A percentile compares a stretch with the other conserved stretches of the same genome.
Evolutionary conservation across 2,329 filamentous ascomycete genomes (phyloP).

Genomic region (Penicillium rolfsii): DNA sequence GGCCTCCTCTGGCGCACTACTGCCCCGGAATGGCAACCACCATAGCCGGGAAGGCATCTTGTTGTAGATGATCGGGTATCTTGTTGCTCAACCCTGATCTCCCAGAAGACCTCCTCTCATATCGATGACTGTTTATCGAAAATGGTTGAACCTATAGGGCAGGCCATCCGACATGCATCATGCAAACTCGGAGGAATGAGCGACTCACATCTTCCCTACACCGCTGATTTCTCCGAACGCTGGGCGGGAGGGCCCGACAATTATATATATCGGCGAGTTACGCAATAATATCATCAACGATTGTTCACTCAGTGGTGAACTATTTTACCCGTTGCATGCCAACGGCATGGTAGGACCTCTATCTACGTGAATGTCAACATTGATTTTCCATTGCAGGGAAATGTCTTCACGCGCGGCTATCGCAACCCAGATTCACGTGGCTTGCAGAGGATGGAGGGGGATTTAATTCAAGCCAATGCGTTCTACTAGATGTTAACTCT

Average conservation of each 20-base stretch:
- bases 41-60: background rate
- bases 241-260: background rate
- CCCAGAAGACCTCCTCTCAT: background rate
- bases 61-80: background rate
- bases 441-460: too few species aligned
- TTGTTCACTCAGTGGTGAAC: background rate
- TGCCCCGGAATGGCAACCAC: background rate
- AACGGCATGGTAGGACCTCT: background rate
- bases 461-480: too few species aligned
- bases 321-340: background rate
- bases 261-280: background rate
- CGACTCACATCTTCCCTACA: constrained; percentile 3
- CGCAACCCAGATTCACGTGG: too few species aligned
- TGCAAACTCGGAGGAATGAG: constrained; percentile 5
- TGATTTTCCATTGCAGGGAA: background rate
- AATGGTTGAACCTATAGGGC: background rate
- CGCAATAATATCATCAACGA: background rate
- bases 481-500: too few species aligned
- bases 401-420: too few species aligned
- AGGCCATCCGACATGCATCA: background rate
- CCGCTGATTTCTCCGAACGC: background rate
- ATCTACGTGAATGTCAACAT: background rate
- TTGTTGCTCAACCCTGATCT: background rate
- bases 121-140: background rate
- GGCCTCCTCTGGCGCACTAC: background rate